These are phyloP conservation scores for Puccinia triticina DNA, from an alignment of 1,284 basidiomycete species.

Conservation along the genomic window DNA sequence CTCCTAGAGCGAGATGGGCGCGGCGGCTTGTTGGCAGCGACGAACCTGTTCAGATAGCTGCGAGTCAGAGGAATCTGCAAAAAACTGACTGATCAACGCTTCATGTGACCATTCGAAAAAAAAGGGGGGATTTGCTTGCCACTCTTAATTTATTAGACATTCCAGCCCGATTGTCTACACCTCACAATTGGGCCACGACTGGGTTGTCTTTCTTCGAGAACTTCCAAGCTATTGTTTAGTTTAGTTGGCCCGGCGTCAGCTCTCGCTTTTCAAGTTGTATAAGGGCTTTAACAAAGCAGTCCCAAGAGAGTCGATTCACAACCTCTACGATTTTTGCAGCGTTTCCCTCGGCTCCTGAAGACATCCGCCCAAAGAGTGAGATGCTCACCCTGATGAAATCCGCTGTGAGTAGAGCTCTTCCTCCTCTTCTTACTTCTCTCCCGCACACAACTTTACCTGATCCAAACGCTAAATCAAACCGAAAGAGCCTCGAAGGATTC, in stretches of 20 bases:
- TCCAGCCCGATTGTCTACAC: too few species aligned
- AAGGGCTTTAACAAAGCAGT: neutral
- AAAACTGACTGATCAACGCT: too few species aligned
- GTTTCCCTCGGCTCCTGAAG: neutral
- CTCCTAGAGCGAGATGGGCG: too few species aligned
- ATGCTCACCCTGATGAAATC: neutral
- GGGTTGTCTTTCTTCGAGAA: neutral
- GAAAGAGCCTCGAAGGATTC: constrained; percentile 38
- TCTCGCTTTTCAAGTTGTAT: neutral
- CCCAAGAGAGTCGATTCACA: neutral
- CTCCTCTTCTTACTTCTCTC: neutral
- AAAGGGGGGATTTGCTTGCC: too few species aligned
- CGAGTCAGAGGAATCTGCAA: too few species aligned
- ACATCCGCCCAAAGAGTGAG: neutral
- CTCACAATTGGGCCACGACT: too few species aligned
- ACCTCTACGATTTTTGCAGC: neutral
- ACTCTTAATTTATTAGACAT: too few species aligned
- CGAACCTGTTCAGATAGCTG: too few species aligned
- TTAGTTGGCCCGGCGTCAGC: neutral
- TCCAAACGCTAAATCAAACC: neutral
- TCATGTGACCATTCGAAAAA: too few species aligned
- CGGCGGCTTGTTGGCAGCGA: too few species aligned
- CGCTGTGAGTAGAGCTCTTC: neutral
- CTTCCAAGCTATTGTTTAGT: neutral
- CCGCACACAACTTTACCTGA: neutral